Evolutionary conservation across 2,329 filamentous ascomycete species (phyloP).

Genomic region (Arthrobotrys conoides): DNA sequence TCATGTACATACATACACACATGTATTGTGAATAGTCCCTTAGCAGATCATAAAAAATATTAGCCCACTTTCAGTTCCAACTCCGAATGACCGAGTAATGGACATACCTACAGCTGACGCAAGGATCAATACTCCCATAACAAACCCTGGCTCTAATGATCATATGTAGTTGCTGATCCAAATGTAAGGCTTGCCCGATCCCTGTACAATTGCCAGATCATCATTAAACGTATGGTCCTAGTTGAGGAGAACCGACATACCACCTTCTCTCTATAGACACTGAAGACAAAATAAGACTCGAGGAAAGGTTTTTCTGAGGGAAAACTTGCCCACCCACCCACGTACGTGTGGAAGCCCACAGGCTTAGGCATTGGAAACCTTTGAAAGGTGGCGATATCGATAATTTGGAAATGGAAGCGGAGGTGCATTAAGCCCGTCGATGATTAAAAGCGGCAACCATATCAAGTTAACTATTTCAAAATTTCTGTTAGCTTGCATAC

Average conservation of each 20-base stretch:
- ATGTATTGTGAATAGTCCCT: background rate
- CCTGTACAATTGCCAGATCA: slow-evolving; percentile 39
- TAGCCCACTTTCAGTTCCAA: background rate
- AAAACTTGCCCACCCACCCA: background rate
- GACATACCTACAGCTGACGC: background rate
- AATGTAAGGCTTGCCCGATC: slow-evolving; percentile 12
- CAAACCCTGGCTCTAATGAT: slow-evolving; percentile 5
- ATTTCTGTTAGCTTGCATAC: background rate
- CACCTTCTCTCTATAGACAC: background rate
- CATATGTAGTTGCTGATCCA: slow-evolving; percentile 16
- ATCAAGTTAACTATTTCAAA: slow-evolving; percentile 45
- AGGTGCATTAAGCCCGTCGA: slow-evolving; percentile 27
- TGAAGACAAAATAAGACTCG: background rate
- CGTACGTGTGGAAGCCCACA: background rate
- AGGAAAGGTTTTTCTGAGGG: background rate
- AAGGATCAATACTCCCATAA: slow-evolving; percentile 3
- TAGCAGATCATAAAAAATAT: background rate
- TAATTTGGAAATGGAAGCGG: slow-evolving; percentile 1
- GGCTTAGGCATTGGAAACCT: background rate
- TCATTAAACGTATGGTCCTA: background rate
- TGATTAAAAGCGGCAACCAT: slow-evolving; percentile 53
- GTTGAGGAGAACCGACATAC: background rate
- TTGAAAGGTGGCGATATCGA: slow-evolving; percentile 10
- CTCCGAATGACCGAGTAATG: background rate
- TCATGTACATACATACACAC: too few relatives aligned